Conservation (phyloP, 345 rosid genomes). For the Arabidopsis arenosa region DNA sequence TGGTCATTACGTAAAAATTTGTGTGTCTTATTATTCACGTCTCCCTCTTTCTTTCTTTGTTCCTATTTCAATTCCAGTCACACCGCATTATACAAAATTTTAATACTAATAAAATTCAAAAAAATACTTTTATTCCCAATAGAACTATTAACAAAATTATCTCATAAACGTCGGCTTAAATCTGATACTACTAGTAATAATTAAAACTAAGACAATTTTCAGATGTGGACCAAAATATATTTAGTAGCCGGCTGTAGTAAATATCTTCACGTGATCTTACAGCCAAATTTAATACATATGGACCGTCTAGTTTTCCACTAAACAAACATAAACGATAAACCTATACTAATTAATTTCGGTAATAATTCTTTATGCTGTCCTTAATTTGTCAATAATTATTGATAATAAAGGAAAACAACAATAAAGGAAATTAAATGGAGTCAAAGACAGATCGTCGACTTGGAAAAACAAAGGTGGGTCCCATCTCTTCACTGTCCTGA, state of each 20-base stretch:
- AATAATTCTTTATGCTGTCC: not conserved
- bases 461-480: constrained; percentile 37
- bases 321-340: no score
- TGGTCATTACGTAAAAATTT: constrained; percentile 33
- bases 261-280: no score
- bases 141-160: constrained; percentile 6
- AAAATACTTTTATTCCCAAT: constrained; percentile 18
- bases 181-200: no score
- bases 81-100: constrained; percentile 32
- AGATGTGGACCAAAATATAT: no score
- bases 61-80: constrained; percentile 18
- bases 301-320: no score
- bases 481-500: constrained; percentile 23
- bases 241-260: no score
- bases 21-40: constrained; percentile 33
- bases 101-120: not conserved
- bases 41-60: not conserved
- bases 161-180: constrained; percentile 19
- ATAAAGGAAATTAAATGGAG: not conserved
- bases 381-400: constrained; percentile 1
- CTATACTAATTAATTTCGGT: not conserved
- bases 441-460: constrained; percentile 38
- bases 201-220: no score
- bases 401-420: not conserved
- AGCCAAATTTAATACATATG: no score